Conservation (phyloP, 1,284 basidiomycete genomes). For the Takashimella koratensis region DNA sequence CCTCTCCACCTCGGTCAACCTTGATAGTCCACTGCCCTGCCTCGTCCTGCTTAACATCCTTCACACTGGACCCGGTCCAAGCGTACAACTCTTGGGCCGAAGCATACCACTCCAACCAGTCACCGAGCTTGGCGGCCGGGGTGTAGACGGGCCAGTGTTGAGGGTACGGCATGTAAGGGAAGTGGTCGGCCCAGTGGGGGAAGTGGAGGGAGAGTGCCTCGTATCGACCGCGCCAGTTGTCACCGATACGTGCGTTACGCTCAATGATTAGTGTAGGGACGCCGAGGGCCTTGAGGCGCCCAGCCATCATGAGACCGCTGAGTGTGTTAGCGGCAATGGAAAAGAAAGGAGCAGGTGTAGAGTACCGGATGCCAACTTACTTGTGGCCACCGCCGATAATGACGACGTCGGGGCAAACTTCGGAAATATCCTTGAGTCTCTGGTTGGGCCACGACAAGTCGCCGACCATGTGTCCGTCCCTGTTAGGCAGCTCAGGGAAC, state of each 20-base stretch:
- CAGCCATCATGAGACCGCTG: conserved; percentile 46
- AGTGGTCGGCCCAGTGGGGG: conserved; percentile 53
- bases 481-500: conserved; percentile 48
- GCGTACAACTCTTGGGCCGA: conserved; percentile 33
- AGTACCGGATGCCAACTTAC: too few species aligned
- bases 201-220: conserved; percentile 61
- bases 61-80: conserved; percentile 52
- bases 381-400: conserved; percentile 50
- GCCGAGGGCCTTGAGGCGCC: conserved; percentile 48
- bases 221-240: conserved; percentile 54
- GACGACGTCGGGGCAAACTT: conserved; percentile 52
- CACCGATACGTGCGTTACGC: conserved; percentile 43
- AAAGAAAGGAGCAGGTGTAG: too few species aligned
- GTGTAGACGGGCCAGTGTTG: conserved; percentile 60
- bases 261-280: conserved; percentile 47
- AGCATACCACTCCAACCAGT: conserved; percentile 39
- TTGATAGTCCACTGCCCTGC: conserved; percentile 55
- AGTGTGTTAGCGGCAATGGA: too few species aligned
- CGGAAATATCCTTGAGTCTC: conserved; percentile 23
- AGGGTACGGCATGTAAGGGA: conserved; percentile 54
- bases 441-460: conserved; percentile 13
- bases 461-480: conserved; percentile 29
- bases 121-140: conserved; percentile 51
- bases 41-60: conserved; percentile 50
- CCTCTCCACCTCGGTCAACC: conserved; percentile 50